Percentiles rank a stretch among this genome's conserved stretches.
These are phyloP conservation scores for Prunella vulgaris DNA, from an alignment of 257 asterid species.

Conservation along the genomic window DNA sequence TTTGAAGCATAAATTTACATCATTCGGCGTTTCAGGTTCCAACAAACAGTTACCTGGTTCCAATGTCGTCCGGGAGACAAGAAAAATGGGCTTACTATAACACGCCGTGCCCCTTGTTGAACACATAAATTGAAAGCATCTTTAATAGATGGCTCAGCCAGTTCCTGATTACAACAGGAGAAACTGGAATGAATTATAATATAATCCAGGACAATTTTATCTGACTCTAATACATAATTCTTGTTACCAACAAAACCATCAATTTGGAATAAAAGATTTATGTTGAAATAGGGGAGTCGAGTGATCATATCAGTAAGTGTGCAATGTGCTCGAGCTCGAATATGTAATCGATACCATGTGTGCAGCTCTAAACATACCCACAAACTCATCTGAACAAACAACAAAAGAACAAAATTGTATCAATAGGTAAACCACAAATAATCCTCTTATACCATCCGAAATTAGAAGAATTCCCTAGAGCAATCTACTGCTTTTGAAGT, in stretches of 20 bases:
- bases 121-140: slow-evolving; percentile 80
- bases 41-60: slow-evolving; percentile 52
- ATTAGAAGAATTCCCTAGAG: not conserved
- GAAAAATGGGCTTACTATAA: slow-evolving; percentile 93
- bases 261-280: not conserved
- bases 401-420: not conserved
- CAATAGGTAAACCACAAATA: not conserved
- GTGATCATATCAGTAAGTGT: not conserved
- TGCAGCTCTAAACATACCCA: slow-evolving; percentile 84
- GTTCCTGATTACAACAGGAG: slow-evolving; percentile 47
- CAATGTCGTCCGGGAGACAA: slow-evolving; percentile 96
- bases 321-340: not conserved
- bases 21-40: not conserved
- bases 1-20: not conserved
- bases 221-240: not conserved
- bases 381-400: slow-evolving; percentile 69
- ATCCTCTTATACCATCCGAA: slow-evolving; percentile 2
- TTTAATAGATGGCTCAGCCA: slow-evolving; percentile 89
- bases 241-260: not conserved
- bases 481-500: not conserved
- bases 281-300: not conserved
- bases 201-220: not conserved
- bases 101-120: slow-evolving; percentile 75
- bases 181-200: not conserved
- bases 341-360: slow-evolving; percentile 63